Conservation (phyloP, 163 green algal species). For the Chloromonas sp. region DNA sequence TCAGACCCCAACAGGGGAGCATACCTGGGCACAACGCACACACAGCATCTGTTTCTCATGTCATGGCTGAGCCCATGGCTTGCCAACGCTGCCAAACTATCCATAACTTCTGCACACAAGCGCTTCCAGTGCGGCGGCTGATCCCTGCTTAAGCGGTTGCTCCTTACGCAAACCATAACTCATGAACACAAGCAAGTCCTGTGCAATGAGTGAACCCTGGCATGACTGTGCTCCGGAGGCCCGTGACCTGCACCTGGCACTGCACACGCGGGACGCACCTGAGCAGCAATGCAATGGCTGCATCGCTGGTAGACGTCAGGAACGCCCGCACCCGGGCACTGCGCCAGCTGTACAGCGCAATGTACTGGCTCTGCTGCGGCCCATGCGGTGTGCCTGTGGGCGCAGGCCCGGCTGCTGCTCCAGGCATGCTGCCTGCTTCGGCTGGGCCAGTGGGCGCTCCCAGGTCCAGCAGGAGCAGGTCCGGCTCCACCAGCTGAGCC, state of each 20-base stretch:
- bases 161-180: no score
- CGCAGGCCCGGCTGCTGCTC: background rate
- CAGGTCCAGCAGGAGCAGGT: conserved; percentile 5
- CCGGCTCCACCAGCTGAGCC: background rate
- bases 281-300: background rate
- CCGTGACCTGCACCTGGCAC: no score
- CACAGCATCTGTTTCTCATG: background rate
- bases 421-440: background rate
- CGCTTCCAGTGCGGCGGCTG: no score
- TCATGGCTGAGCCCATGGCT: no score
- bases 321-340: background rate
- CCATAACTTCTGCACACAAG: no score
- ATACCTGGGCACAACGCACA: background rate
- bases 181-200: no score
- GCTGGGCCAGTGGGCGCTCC: background rate
- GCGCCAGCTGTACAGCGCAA: conserved; percentile 5
- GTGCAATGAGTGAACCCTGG: no score
- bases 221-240: no score
- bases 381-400: background rate
- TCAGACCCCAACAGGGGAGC: background rate
- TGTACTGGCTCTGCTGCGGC: conserved; percentile 6
- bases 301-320: background rate
- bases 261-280: background rate
- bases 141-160: no score
- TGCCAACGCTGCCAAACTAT: no score